Conservation (phyloP, 768 basidiomycete species). For the Agrocybe praecox region DNA sequence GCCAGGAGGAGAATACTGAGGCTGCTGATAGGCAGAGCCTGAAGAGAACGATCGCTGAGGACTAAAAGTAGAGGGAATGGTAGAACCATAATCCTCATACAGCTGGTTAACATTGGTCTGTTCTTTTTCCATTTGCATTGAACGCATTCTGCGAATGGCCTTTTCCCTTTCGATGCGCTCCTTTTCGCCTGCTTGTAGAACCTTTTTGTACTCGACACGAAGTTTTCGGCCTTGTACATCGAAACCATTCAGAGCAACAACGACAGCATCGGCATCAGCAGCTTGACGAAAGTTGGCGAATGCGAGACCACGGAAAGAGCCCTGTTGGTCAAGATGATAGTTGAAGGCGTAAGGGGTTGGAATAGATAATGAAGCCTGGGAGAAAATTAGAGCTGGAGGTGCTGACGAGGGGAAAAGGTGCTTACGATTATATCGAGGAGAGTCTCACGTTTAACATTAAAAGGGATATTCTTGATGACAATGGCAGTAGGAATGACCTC, state of each 20-base stretch:
- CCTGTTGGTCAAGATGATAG: conserved; percentile 96
- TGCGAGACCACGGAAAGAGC: conserved; percentile 94
- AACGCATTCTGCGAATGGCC: conserved; percentile 96
- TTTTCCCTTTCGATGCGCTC: conserved; percentile 99
- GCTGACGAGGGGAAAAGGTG: conserved; percentile 19
- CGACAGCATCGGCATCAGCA: conserved; percentile 91
- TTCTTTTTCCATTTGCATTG: conserved; percentile 93
- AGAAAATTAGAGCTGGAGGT: conserved; percentile 16
- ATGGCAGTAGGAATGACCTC: conserved; percentile 99
- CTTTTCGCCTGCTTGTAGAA: conserved; percentile 98
- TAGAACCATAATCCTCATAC: conserved; percentile 78
- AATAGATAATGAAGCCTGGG: conserved; percentile 85
- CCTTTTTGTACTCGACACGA: conserved; percentile 99
- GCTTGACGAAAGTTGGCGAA: conserved; percentile 98
- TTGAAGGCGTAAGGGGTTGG: conserved; percentile 99
- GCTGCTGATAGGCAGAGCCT: conserved; percentile 58
- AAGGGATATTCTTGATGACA: conserved; percentile 99
- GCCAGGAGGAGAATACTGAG: conserved; percentile 66
- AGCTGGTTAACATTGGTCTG: conserved; percentile 50
- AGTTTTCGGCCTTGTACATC: conserved; percentile 96
- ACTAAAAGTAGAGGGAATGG: conserved; percentile 60
- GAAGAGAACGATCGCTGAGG: conserved; percentile 78
- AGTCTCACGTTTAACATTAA: conserved; percentile 96
- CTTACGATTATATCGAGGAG: conserved; percentile 95
- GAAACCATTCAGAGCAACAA: conserved; percentile 94